Conservation (phyloP, 1,139 yeast genomes). For the Saccharomyces hybrid region DNA sequence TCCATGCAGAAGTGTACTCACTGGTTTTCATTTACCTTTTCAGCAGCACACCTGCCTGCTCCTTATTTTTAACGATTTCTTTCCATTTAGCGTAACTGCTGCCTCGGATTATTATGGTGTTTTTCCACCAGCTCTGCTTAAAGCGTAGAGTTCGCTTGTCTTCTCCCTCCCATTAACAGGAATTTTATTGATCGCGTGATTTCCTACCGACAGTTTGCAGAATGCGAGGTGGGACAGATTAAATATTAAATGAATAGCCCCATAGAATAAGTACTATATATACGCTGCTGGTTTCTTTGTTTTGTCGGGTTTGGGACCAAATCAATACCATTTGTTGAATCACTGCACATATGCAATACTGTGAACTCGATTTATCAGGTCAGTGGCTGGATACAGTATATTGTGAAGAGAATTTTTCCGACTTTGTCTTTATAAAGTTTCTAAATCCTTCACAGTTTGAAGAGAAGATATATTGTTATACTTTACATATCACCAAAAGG, state of each 20-base stretch:
- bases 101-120: not conserved
- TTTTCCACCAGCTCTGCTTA: not conserved
- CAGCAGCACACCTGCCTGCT: not conserved
- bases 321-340: not conserved
- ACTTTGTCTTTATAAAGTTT: not conserved
- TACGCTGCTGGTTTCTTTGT: not conserved
- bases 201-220: not conserved
- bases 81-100: not conserved
- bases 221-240: not conserved
- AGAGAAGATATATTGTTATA: not conserved
- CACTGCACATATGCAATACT: not conserved
- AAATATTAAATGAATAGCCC: not conserved
- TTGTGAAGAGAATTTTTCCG: not conserved
- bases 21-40: not conserved
- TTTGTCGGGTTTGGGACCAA: not conserved
- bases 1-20: not conserved
- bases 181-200: not conserved
- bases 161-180: not conserved
- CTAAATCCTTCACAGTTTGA: not conserved
- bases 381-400: not conserved
- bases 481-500: not conserved
- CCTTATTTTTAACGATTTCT: not conserved
- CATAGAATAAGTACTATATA: not conserved
- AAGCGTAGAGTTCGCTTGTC: not conserved
- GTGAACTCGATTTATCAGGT: not conserved